Percentiles rank a stretch among this genome's conserved stretches.
Evolutionary conservation across 768 basidiomycete species (phyloP).

Genomic region (Tricholoma hemisulphureum): DNA sequence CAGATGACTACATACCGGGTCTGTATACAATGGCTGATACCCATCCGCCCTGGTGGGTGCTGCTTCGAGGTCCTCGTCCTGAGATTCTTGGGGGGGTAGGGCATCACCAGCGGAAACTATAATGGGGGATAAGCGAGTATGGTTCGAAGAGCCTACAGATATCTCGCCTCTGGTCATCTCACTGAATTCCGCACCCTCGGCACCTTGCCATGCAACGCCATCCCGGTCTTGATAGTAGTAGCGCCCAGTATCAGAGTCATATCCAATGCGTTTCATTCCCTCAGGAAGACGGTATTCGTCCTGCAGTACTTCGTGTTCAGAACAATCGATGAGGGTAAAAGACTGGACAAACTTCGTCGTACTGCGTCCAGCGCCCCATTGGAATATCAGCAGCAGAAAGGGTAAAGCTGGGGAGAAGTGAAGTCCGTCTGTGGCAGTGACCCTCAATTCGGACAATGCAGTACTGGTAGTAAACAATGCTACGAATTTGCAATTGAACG

Average conservation of each 20-base stretch:
- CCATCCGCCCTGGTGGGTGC: constrained; percentile 52
- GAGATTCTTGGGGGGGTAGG: constrained; percentile 24
- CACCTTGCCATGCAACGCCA: constrained; percentile 56
- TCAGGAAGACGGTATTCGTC: constrained; percentile 53
- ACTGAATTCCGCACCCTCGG: constrained; percentile 63
- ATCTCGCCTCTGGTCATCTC: constrained; percentile 47
- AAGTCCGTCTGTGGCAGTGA: too few relatives aligned
- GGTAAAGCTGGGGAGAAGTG: not conserved
- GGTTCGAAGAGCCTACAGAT: not conserved
- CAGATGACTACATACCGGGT: constrained; percentile 42
- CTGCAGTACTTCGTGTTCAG: constrained; percentile 25
- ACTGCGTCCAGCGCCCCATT: constrained; percentile 45
- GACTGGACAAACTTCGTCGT: constrained; percentile 39
- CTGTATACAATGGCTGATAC: constrained; percentile 52
- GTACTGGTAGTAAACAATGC: too few relatives aligned
- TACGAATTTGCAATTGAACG: too few relatives aligned
- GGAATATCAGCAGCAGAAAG: not conserved
- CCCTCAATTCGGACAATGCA: too few relatives aligned
- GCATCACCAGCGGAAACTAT: constrained; percentile 17
- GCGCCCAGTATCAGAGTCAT: constrained; percentile 66
- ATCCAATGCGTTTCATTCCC: constrained; percentile 68
- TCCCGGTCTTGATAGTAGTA: constrained; percentile 62
- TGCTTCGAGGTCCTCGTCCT: constrained; percentile 53
- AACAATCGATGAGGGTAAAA: not conserved
- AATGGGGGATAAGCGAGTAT: not conserved